Conservation (phyloP, 2,329 filamentous ascomycete species). For the Diplodia scrobiculata region DNA sequence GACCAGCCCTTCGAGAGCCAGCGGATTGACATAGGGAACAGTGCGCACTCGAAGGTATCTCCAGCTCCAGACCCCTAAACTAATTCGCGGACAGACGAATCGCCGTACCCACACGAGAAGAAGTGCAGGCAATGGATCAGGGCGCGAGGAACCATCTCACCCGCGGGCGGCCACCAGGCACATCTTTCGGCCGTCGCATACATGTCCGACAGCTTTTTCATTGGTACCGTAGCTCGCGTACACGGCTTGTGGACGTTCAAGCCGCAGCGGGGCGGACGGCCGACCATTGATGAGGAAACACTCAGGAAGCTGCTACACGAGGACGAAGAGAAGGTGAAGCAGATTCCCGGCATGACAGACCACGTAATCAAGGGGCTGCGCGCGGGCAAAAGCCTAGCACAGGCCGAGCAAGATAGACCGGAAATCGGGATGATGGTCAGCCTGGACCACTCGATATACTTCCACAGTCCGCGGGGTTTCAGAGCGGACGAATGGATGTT, state of each 20-base stretch:
- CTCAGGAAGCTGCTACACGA: slow-evolving; percentile 50
- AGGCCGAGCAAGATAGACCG: slow-evolving; percentile 57
- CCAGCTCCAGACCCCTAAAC: slow-evolving; percentile 17
- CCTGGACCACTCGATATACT: slow-evolving; percentile 68
- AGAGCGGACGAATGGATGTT: slow-evolving; percentile 72
- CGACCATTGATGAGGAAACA: slow-evolving; percentile 48
- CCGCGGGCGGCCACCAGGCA: slow-evolving; percentile 71
- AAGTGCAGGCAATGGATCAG: slow-evolving; percentile 70
- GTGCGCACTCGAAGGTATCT: slow-evolving; percentile 37
- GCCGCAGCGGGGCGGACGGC: slow-evolving; percentile 46
- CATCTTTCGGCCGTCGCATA: slow-evolving; percentile 89
- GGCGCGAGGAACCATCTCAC: slow-evolving; percentile 71
- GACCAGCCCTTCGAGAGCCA: slow-evolving; percentile 61
- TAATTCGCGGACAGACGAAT: slow-evolving; percentile 44
- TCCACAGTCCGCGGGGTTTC: slow-evolving; percentile 55
- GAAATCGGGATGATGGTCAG: slow-evolving; percentile 82
- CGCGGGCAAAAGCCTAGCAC: slow-evolving; percentile 49
- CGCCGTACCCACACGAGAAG: slow-evolving; percentile 63
- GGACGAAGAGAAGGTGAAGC: slow-evolving; percentile 49
- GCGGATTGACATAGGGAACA: slow-evolving; percentile 59
- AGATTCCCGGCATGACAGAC: slow-evolving; percentile 50
- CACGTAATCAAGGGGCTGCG: slow-evolving; percentile 53
- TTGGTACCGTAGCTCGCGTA: slow-evolving; percentile 80
- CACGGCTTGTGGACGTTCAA: slow-evolving; percentile 78
- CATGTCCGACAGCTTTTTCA: slow-evolving; percentile 90